Conservation (phyloP, 192 early-diverging fungal genomes). For the Entrophospora sp. region DNA sequence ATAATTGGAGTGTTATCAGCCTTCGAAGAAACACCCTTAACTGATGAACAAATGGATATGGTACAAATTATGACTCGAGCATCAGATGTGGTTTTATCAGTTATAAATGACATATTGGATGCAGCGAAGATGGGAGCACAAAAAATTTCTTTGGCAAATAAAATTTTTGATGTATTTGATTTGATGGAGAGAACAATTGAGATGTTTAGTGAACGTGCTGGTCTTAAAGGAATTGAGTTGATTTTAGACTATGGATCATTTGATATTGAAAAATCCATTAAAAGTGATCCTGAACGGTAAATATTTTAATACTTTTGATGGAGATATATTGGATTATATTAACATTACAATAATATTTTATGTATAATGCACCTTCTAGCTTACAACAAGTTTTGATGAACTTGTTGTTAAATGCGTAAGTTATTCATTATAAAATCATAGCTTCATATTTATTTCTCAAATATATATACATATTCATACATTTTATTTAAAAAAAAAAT, state of each 20-base stretch:
- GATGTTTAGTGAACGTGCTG: constrained; percentile 31
- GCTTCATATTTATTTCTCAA: not conserved
- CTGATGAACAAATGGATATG: constrained; percentile 34
- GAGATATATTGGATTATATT: too few relatives aligned
- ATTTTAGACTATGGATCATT: constrained; percentile 32
- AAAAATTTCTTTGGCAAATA: constrained; percentile 35
- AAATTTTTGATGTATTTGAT: constrained; percentile 32
- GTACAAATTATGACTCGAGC: constrained; percentile 35
- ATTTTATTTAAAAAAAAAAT: too few relatives aligned
- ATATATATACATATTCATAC: not conserved
- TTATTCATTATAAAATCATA: not conserved
- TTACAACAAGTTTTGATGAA: constrained; percentile 38
- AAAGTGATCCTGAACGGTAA: constrained; percentile 18
- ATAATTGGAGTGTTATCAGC: constrained; percentile 34
- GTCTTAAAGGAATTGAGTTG: constrained; percentile 30
- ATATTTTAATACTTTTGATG: constrained; percentile 1
- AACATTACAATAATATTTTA: too few relatives aligned
- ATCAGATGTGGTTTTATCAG: constrained; percentile 29
- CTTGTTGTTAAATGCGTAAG: constrained; percentile 39
- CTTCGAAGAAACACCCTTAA: constrained; percentile 29
- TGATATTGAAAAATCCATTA: constrained; percentile 33
- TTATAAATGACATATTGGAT: constrained; percentile 33
- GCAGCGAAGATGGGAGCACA: constrained; percentile 33
- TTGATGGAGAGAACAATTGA: constrained; percentile 31
- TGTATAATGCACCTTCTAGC: too few relatives aligned